A percentile compares a stretch with the other conserved stretches of the same genome.
phyloP scores from a whole-genome alignment of 2,329 filamentous ascomycete genomes.

The Fusarium vanettenii region DNA sequence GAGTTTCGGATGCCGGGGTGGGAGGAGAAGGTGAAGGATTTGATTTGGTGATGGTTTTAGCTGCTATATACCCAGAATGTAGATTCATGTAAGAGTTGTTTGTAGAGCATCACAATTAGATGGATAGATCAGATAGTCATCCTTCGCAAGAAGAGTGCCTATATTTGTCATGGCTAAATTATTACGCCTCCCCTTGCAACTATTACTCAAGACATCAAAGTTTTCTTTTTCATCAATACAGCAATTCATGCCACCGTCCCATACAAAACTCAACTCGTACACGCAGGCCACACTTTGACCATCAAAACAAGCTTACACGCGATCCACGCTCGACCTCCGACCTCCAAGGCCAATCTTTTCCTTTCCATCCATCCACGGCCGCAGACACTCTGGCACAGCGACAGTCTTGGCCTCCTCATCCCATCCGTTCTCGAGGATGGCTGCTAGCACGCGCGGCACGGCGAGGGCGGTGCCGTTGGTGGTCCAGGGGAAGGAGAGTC shows the following conservation, averaged over 20 bases:
- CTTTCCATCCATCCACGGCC: slow-evolving; percentile 85
- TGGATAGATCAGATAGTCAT: not conserved
- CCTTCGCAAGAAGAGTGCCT: not conserved
- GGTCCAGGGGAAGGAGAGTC: slow-evolving; percentile 83
- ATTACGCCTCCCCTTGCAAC: slow-evolving; percentile 6
- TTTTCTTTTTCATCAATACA: slow-evolving; percentile 13
- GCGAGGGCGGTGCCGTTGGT: slow-evolving; percentile 95
- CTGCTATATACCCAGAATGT: not conserved
- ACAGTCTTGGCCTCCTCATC: slow-evolving; percentile 76
- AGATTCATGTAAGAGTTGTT: not conserved
- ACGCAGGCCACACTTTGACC: slow-evolving; percentile 3
- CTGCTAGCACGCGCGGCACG: slow-evolving; percentile 88
- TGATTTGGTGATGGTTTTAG: slow-evolving; percentile 13
- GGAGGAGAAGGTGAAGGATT: slow-evolving; percentile 32
- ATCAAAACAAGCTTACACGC: slow-evolving; percentile 35
- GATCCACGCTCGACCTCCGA: slow-evolving; percentile 44
- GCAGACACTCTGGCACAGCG: slow-evolving; percentile 80
- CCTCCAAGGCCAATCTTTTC: slow-evolving; percentile 67
- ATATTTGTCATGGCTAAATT: slow-evolving; percentile 9
- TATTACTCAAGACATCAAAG: slow-evolving; percentile 29
- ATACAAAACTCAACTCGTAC: slow-evolving; percentile 18
- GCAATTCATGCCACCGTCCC: slow-evolving; percentile 13
- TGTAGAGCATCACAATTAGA: not conserved
- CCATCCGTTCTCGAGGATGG: slow-evolving; percentile 92
- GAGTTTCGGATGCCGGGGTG: slow-evolving; percentile 43